Base-by-base conservation (phyloP, 306 rosid genomes). In the Medicago lupulina region DNA sequence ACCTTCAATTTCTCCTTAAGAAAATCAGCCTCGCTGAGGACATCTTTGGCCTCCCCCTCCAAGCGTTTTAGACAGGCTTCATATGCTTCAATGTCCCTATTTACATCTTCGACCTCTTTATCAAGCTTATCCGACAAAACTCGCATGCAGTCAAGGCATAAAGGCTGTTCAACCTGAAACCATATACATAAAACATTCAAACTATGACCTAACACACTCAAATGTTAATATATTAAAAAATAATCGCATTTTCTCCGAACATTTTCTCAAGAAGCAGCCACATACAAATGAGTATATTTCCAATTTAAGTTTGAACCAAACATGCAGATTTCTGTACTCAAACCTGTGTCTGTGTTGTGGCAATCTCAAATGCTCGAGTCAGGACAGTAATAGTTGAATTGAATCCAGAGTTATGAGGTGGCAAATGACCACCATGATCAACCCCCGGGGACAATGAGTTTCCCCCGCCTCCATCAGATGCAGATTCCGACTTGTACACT, bases 91-190 rank as follows among this genome's bases (percentile, higher is more conserved):
- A 90, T 92, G 84, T 95, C 99, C 82, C 89, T 88, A 81, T 87
- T 88, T 44, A 90, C 97, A 78, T 96, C 99, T 86, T 92, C 97
- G 74, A 89, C 90, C 87, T 92, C 97, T 84, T 92, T 92, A 82
- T 96, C 96, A 76, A 96, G 97, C 84, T 96, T 90, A 76, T 92
- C 97, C 15, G 95, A 92, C 81, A 96, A 85, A 62, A 92, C 76
- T 80, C 97, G 86, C 99, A 92, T 96, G 88, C 99, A 96, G 67
- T 92, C 99, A 57, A 96, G 93, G 82, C 99, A 96, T 68, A 96
- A 77, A 75, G 99, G 99, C 80, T 92, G 99, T 70, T 96, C 97
- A 61, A 90, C 97, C 99, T 96, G 90, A 38, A 84, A 67, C 82
- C 40, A 12, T 67, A 40, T 23, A 70, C 19, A 76, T 53, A 84